Evolutionary conservation across 73 alveolate species (phyloP).

Genomic region (Tetrahymena malaccensis): DNA sequence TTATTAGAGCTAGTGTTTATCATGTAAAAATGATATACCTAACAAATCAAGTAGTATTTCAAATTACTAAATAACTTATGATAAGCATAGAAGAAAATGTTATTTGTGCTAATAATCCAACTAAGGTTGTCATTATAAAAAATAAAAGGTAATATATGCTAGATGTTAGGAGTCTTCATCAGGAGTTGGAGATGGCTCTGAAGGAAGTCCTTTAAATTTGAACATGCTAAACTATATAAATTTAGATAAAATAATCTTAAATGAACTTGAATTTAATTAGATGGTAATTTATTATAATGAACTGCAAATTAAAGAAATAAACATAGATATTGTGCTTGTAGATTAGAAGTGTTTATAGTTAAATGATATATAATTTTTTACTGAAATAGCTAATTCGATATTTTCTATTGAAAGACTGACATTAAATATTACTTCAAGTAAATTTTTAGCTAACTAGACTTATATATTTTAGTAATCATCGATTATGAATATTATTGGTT

Average conservation of each 20-base stretch:
- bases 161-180: not conserved
- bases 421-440: no score
- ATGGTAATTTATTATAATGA: not conserved
- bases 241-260: not conserved
- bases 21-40: not conserved
- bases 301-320: not conserved
- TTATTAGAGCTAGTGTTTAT: not conserved
- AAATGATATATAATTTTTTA: not conserved
- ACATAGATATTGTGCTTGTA: not conserved
- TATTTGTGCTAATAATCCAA: not conserved
- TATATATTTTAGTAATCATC: no score
- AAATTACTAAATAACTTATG: not conserved
- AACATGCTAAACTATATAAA: not conserved
- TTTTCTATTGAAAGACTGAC: not conserved
- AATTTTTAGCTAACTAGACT: no score
- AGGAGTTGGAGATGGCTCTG: not conserved
- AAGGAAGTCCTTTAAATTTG: not conserved
- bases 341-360: not conserved
- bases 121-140: not conserved
- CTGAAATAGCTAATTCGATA: not conserved
- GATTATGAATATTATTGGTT: no score
- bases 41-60: not conserved
- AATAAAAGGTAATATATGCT: not conserved
- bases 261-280: not conserved
- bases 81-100: not conserved